Evolutionary conservation across 805 yeast species (phyloP).

Genomic region (Wickerhamomyces silvicola): DNA sequence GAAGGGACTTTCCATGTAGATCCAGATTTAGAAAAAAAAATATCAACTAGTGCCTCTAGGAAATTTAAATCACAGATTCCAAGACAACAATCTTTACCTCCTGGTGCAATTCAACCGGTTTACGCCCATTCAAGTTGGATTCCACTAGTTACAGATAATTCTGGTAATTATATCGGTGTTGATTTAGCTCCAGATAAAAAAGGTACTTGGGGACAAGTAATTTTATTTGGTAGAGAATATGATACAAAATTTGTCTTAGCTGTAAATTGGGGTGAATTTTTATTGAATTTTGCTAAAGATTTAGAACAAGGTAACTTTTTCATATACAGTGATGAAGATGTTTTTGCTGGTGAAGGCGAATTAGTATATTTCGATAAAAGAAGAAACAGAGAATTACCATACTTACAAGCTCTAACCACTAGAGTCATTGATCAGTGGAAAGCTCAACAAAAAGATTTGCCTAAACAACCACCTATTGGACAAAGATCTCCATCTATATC

Average conservation of each 20-base stretch:
- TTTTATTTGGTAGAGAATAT: constrained; percentile 88
- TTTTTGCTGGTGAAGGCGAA: constrained; percentile 67
- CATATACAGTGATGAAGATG: constrained; percentile 60
- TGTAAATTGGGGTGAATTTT: constrained; percentile 82
- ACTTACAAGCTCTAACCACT: constrained; percentile 32
- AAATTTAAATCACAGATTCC: constrained; percentile 38
- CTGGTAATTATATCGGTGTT: constrained; percentile 87
- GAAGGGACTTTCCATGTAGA: constrained; percentile 10
- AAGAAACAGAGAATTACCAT: constrained; percentile 39
- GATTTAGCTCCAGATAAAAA: constrained; percentile 78
- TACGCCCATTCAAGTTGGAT: constrained; percentile 93
- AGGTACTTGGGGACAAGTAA: constrained; percentile 88
- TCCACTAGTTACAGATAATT: constrained; percentile 81
- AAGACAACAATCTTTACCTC: constrained; percentile 68
- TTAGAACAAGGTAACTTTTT: constrained; percentile 78
- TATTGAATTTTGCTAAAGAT: constrained; percentile 78
- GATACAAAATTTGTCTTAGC: constrained; percentile 87
- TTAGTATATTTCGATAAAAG: constrained; percentile 61
- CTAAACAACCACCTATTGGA: constrained; percentile 2
- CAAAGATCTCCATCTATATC: not conserved
- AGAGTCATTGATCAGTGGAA: constrained; percentile 23
- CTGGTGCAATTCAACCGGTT: constrained; percentile 59
- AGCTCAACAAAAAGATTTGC: constrained; percentile 7
- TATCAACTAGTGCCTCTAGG: constrained; percentile 14
- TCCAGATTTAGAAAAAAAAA: constrained; percentile 17